Evolutionary conservation across 2,329 filamentous ascomycete genomes (phyloP).

Genomic region (Zymoseptoria pseudotritici): DNA sequence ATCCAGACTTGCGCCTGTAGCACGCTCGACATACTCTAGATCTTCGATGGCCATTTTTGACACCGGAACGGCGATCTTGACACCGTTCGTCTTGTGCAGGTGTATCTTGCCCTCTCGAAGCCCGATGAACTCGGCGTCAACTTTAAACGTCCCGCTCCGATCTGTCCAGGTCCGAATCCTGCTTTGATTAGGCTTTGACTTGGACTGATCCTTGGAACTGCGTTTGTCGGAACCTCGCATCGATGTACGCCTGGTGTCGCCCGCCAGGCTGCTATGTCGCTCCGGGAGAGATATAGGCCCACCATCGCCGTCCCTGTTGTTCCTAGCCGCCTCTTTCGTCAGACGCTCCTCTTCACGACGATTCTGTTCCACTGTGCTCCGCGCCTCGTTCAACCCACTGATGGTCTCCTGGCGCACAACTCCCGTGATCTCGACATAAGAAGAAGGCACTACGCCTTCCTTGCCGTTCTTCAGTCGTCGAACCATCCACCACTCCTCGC

Average conservation of each 20-base stretch:
- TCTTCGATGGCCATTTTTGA: slow-evolving; percentile 94
- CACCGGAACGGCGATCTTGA: slow-evolving; percentile 95
- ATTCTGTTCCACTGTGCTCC: slow-evolving; percentile 70
- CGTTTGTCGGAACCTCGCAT: slow-evolving; percentile 40
- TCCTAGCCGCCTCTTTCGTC: slow-evolving; percentile 70
- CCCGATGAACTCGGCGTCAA: slow-evolving; percentile 92
- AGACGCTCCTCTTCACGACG: slow-evolving; percentile 73
- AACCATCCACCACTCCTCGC: slow-evolving; percentile 98
- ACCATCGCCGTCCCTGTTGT: slow-evolving; percentile 53
- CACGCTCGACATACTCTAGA: slow-evolving; percentile 84
- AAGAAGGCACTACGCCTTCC: slow-evolving; percentile 92
- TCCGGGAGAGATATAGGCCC: slow-evolving; percentile 67
- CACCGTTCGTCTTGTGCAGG: slow-evolving; percentile 92
- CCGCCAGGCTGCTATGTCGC: slow-evolving; percentile 70
- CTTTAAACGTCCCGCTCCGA: slow-evolving; percentile 89
- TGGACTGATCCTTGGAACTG: slow-evolving; percentile 37
- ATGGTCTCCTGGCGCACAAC: slow-evolving; percentile 45
- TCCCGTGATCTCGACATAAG: slow-evolving; percentile 85
- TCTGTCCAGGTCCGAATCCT: slow-evolving; percentile 94
- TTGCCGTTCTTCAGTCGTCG: slow-evolving; percentile 82
- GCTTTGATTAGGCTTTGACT: slow-evolving; percentile 71
- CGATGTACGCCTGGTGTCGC: slow-evolving; percentile 16
- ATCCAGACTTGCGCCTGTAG: slow-evolving; percentile 77
- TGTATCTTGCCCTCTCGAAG: slow-evolving; percentile 95
- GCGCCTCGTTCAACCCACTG: slow-evolving; percentile 51